These are phyloP conservation scores for Mixia osmundae DNA, from an alignment of 1,284 basidiomycete species.

Conservation along the genomic window DNA sequence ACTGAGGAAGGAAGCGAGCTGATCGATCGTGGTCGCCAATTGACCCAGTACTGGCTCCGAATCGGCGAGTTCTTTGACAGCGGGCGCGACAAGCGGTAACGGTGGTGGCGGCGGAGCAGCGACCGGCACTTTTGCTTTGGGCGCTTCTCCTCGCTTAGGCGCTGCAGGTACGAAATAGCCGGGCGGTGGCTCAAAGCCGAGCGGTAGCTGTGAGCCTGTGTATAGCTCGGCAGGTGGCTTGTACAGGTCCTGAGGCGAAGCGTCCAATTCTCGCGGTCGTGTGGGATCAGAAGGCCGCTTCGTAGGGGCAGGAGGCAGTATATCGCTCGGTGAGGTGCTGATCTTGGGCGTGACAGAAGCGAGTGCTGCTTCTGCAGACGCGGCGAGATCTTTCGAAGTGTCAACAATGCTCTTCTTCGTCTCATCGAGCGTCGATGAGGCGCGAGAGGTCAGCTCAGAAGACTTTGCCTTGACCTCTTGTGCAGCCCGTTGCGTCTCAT, in stretches of 20 bases:
- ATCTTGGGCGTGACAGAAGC: too few species aligned
- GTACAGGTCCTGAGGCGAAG: constrained; percentile 15
- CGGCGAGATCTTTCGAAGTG: constrained; percentile 2
- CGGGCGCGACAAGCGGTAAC: constrained; percentile 59
- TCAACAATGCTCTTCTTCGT: constrained; percentile 6
- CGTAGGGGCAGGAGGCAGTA: neutral
- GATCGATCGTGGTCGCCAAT: constrained; percentile 80
- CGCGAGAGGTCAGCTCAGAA: too few species aligned
- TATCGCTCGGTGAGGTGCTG: too few species aligned
- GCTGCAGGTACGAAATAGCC: constrained; percentile 43
- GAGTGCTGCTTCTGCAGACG: constrained; percentile 2
- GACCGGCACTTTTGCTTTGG: constrained; percentile 3
- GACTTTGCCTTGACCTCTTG: too few species aligned
- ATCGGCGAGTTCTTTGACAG: constrained; percentile 42
- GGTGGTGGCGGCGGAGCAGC: constrained; percentile 21
- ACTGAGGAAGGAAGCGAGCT: constrained; percentile 59
- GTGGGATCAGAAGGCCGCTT: neutral
- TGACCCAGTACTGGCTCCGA: constrained; percentile 74
- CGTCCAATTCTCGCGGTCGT: constrained; percentile 14
- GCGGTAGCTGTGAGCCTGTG: constrained; percentile 40
- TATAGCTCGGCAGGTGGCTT: constrained; percentile 30
- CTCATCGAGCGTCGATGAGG: too few species aligned
- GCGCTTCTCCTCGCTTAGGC: constrained; percentile 19
- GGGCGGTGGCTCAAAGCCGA: constrained; percentile 76
- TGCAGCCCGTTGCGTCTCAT: constrained; percentile 1